These are phyloP conservation scores for Allomyces arbusculus DNA, from an alignment of 192 early-diverging fungal species.

Conservation along the genomic window DNA sequence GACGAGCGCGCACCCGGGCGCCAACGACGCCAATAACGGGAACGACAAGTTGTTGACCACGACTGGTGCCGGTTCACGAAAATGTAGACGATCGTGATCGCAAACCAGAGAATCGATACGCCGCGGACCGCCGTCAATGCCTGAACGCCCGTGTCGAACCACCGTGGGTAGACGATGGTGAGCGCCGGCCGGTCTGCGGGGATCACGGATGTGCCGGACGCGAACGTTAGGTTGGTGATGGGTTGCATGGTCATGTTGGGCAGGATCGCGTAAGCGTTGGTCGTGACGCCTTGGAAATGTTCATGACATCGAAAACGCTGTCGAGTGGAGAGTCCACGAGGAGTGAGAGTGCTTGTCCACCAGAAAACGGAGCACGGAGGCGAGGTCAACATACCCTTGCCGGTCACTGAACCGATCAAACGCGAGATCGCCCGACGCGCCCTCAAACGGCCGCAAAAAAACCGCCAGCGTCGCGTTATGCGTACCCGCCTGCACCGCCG, in stretches of 20 bases:
- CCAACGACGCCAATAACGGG: not conserved
- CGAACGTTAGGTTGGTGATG: not conserved
- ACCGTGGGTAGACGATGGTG: not conserved
- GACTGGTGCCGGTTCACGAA: not conserved
- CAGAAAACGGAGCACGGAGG: too few species aligned
- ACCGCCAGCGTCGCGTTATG: not conserved
- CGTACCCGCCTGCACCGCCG: not conserved
- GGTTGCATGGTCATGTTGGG: not conserved
- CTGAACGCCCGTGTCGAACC: not conserved
- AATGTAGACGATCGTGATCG: not conserved
- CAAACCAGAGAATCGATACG: not conserved
- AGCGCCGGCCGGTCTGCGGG: not conserved
- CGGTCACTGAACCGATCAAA: not conserved
- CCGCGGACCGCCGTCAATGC: not conserved
- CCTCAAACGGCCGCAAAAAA: not conserved
- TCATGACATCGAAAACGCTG: not conserved
- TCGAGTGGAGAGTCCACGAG: too few species aligned
- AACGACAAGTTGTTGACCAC: not conserved
- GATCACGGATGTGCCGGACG: not conserved
- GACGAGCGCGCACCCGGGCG: not conserved
- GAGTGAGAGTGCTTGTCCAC: too few species aligned
- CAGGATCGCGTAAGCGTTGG: not conserved
- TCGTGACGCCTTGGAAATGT: not conserved
- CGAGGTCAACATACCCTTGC: not conserved
- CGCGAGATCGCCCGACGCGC: not conserved